Percentiles rank a stretch among this genome's conserved stretches.
phyloP scores from a whole-genome alignment of 108 stramenopile species.

The Pseudonitzschia multiseries region DNA sequence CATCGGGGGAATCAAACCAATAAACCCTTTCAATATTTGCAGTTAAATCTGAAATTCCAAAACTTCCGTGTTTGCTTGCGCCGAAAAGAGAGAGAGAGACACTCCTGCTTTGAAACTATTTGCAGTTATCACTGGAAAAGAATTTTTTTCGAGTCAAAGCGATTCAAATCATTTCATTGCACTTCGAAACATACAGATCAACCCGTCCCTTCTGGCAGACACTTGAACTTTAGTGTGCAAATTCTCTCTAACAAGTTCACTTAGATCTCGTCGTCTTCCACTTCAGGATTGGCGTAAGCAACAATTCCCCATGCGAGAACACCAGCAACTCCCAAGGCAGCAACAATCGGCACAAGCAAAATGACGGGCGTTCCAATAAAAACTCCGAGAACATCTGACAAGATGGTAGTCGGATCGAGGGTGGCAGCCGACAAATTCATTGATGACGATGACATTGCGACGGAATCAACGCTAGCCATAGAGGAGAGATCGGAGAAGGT shows the following conservation, averaged over 20 bases:
- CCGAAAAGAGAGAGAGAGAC: background rate
- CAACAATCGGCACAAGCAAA: slow-evolving; percentile 71
- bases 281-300: slow-evolving; percentile 74
- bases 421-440: slow-evolving; percentile 46
- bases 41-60: background rate
- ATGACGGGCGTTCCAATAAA: slow-evolving; percentile 66
- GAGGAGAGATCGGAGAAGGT: background rate
- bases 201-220: background rate
- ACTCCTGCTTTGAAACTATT: background rate
- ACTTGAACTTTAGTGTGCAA: background rate
- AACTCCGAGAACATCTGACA: slow-evolving; percentile 61
- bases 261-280: slow-evolving; percentile 59
- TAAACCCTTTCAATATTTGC: background rate
- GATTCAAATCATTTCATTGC: too few relatives aligned
- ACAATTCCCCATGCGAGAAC: slow-evolving; percentile 69
- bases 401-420: slow-evolving; percentile 75
- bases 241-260: background rate
- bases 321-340: slow-evolving; percentile 65
- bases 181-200: background rate
- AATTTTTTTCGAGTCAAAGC: background rate
- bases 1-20: background rate
- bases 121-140: background rate
- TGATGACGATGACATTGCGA: slow-evolving; percentile 14
- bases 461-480: background rate
- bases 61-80: background rate